Evolutionary conservation across 192 early-diverging fungal genomes (phyloP), one percentile per base, ranked within the genome.

Genomic region (Backusella australiensis): DNA sequence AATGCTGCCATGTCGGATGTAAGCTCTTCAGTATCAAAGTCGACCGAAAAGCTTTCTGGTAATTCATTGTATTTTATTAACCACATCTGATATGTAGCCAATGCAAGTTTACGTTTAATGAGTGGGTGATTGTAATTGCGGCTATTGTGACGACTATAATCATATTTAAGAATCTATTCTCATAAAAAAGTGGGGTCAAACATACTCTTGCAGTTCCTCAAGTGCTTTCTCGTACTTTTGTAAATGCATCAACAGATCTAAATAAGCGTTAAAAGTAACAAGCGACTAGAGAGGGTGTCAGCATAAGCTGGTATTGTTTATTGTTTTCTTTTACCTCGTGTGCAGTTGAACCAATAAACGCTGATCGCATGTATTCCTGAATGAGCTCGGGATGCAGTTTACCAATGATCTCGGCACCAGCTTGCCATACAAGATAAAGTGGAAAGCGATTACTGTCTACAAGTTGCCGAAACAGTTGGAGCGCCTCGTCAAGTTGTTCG

Each of bases 331-430:
- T 35, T 38, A 39, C 21, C n/a, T 69, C 26, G 2, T 8, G n/a
- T 14, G 11, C 34, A 26, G 7, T 14, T 11, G 68, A 69, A 69
- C 68, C 41, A 21, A 39, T 69, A 4, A 23, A 69, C 1, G 21
- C 68, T 21, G 68, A 21, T n/a, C 41, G 41, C 35, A 69, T 26
- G 38, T 69, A 69, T 23, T 38, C 68, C 12, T 12, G 9, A 12
- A 69, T 14, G 12, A 11, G n/a, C 11, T 41, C 38, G 21, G 68
- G 68, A 4, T 21, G 41, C 6, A 38, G 15, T 39, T 69, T 69
- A 5, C 68, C 68, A 41, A 41, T 26, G n/a, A 69, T 69, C 38
- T 69, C 68, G n/a, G 38, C 38, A 23, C 68, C 68, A 69, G 41
- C 34, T 68, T 34, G 67, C 35, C 35, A 68, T 1, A 68, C 19